phyloP scores from a whole-genome alignment of 169 alveolate genomes.

The Theileria sp. region DNA sequence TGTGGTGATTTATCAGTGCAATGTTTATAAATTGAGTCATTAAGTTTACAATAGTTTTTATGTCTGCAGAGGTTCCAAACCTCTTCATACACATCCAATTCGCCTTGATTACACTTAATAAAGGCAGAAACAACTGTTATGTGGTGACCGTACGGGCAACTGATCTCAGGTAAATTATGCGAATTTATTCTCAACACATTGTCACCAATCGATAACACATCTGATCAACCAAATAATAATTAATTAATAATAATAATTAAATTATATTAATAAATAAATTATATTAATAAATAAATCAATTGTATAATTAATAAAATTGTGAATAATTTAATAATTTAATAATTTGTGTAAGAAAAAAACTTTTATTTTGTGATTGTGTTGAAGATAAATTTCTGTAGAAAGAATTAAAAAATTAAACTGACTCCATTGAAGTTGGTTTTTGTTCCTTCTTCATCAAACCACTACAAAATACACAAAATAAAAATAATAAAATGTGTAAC shows the following conservation, averaged over 20 bases:
- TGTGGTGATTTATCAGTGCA: not conserved
- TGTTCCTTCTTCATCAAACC: not conserved
- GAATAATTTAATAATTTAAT: not conserved
- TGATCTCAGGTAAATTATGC: not conserved
- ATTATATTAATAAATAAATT: not conserved
- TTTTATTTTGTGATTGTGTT: not conserved
- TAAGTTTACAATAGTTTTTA: constrained; percentile 10
- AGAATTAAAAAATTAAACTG: not conserved
- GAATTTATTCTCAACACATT: not conserved
- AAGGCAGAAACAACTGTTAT: constrained; percentile 26
- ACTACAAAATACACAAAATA: too few relatives aligned
- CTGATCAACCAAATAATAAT: not conserved
- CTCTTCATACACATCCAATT: not conserved
- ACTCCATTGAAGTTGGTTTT: not conserved
- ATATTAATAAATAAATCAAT: too few relatives aligned
- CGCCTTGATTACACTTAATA: constrained; percentile 1
- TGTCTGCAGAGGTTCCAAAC: constrained; percentile 32
- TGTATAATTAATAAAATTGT: too few relatives aligned
- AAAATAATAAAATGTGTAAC: not conserved
- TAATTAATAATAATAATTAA: not conserved
- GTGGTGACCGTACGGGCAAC: constrained; percentile 39
- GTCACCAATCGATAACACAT: not conserved
- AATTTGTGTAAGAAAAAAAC: not conserved
- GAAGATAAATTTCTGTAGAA: not conserved
- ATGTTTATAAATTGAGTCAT: not conserved